Conservation (phyloP, 306 rosid genomes). For the Hylodesmum podocarpum region DNA sequence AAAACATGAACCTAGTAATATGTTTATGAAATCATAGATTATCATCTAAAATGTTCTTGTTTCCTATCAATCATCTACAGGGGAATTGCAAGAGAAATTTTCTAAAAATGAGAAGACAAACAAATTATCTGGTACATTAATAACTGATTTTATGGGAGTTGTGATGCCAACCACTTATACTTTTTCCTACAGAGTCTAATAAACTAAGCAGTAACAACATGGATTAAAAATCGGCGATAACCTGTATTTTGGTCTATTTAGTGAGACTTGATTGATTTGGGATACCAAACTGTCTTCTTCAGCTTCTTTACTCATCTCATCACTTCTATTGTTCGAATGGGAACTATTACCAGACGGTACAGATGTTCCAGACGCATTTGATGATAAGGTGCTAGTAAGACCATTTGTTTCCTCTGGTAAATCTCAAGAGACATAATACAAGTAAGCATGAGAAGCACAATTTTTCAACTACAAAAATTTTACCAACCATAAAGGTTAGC, state of each 20-base stretch:
- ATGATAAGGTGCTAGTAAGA: slow-evolving; percentile 1
- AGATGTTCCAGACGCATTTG: slow-evolving; percentile 18
- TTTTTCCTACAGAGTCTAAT: background rate
- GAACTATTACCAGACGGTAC: slow-evolving; percentile 4
- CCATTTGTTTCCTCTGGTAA: slow-evolving; percentile 41
- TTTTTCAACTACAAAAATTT: background rate
- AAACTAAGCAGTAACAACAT: background rate
- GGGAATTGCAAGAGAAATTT: background rate
- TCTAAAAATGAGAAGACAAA: background rate
- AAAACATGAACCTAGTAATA: background rate
- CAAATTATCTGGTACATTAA: background rate
- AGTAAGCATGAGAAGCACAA: background rate
- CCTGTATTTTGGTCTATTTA: slow-evolving; percentile 57
- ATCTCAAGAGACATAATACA: background rate
- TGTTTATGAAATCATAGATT: background rate
- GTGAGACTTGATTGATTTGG: slow-evolving; percentile 13
- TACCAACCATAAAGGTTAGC: background rate
- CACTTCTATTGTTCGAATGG: slow-evolving; percentile 5
- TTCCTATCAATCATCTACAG: background rate
- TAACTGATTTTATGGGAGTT: background rate
- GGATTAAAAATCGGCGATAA: background rate
- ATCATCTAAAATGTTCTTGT: background rate
- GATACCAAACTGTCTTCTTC: slow-evolving; percentile 12
- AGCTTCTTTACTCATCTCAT: slow-evolving; percentile 32
- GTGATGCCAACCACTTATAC: background rate